These are phyloP conservation scores for Neurospora sp. DNA, from an alignment of 2,329 filamentous ascomycete genomes.

Conservation along the genomic window DNA sequence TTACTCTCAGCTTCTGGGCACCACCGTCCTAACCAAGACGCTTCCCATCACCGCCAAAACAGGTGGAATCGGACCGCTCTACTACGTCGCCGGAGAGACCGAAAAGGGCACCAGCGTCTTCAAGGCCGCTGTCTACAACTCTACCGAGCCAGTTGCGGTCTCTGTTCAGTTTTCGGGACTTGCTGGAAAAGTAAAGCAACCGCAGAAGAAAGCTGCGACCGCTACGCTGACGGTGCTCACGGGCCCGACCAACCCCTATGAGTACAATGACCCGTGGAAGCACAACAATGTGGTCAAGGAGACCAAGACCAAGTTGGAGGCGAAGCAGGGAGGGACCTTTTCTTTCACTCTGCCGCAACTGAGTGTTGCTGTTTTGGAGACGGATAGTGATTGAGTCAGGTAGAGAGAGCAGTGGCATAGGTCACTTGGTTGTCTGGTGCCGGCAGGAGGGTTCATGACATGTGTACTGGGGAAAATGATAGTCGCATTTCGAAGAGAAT, in stretches of 20 bases:
- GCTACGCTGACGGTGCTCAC: slow-evolving; percentile 37
- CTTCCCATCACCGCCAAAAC: slow-evolving; percentile 32
- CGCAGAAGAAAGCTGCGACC: slow-evolving; percentile 22
- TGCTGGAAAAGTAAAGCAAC: not conserved
- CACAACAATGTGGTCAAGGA: slow-evolving; percentile 41
- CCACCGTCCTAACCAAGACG: slow-evolving; percentile 34
- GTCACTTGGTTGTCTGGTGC: too few species aligned
- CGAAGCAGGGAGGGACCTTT: slow-evolving; percentile 37
- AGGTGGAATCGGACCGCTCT: slow-evolving; percentile 34
- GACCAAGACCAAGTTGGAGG: slow-evolving; percentile 28
- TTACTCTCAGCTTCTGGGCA: slow-evolving; percentile 31
- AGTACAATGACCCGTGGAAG: slow-evolving; percentile 32
- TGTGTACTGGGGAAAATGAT: too few species aligned
- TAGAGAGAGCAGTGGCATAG: not conserved
- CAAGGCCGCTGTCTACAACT: slow-evolving; percentile 46
- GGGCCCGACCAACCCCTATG: slow-evolving; percentile 32
- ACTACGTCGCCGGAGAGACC: slow-evolving; percentile 39
- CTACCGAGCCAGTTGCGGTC: slow-evolving; percentile 35
- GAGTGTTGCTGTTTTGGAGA: slow-evolving; percentile 47
- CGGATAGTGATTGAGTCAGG: slow-evolving; percentile 8
- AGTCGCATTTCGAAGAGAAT: too few species aligned
- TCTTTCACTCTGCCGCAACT: slow-evolving; percentile 42
- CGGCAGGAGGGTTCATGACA: too few species aligned
- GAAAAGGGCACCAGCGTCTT: slow-evolving; percentile 32
- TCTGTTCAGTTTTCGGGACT: slow-evolving; percentile 36